Evolutionary conservation across 352 stramenopile species (phyloP).

Genomic region (Pythium folliculosum): DNA sequence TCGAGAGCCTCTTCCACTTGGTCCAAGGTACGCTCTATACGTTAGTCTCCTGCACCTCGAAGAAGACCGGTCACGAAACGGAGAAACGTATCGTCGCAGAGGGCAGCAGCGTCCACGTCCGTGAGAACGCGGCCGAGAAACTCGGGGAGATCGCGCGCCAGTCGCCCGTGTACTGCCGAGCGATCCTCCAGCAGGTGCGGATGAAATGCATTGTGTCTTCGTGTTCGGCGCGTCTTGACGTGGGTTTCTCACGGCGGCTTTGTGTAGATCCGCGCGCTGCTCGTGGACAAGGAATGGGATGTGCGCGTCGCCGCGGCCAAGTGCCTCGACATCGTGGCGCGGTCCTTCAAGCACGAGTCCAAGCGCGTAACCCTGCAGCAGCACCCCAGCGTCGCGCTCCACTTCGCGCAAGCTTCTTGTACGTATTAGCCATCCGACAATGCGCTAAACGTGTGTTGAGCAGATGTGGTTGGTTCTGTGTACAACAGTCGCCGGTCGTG

Average conservation of each 20-base stretch:
- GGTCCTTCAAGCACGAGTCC: conserved; percentile 33
- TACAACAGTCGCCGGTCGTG: conserved; percentile 44
- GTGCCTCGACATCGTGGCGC: conserved; percentile 59
- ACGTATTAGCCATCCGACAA: conserved; percentile 5
- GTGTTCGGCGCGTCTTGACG: background rate
- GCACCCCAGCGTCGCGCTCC: conserved; percentile 27
- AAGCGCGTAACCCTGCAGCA: background rate
- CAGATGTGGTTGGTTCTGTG: background rate
- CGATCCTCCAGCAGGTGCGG: conserved; percentile 51
- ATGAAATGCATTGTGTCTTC: too few species aligned
- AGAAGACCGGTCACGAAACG: too few species aligned
- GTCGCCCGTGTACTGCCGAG: conserved; percentile 46
- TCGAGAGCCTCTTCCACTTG: conserved; percentile 81
- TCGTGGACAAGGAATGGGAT: conserved; percentile 65
- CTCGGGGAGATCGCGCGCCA: conserved; percentile 61
- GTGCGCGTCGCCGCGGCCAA: conserved; percentile 70
- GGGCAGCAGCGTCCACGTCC: conserved; percentile 67
- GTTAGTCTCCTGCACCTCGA: too few species aligned
- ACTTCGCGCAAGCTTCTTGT: conserved; percentile 54
- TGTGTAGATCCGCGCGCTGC: conserved; percentile 49
- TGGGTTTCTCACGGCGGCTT: too few species aligned
- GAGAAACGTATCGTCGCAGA: conserved; percentile 45
- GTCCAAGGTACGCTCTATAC: conserved; percentile 42
- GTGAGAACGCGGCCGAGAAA: conserved; percentile 68
- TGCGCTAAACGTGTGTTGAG: background rate